Conservation (phyloP, 1,284 basidiomycete genomes). For the Ganoderma lingzhi region DNA sequence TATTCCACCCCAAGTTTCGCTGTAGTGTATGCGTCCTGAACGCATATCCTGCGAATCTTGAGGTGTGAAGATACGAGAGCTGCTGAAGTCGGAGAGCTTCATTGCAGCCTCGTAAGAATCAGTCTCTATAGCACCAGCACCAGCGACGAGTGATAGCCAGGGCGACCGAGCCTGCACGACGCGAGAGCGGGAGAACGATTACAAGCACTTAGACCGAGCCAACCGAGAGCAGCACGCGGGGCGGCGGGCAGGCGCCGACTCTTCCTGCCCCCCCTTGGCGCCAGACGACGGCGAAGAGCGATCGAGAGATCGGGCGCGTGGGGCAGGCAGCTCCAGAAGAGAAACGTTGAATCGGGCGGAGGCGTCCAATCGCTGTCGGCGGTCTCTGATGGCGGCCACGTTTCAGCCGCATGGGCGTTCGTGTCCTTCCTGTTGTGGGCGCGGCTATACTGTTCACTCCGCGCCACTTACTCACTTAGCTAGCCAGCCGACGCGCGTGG, state of each 20-base stretch:
- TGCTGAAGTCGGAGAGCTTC: background rate
- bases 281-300: background rate
- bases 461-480: background rate
- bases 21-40: background rate
- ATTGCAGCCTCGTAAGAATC: background rate
- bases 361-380: conserved; percentile 3
- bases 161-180: background rate
- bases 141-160: background rate
- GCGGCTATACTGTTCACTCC: background rate
- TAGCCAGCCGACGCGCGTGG: background rate
- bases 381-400: background rate
- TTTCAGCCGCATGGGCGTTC: conserved; percentile 1
- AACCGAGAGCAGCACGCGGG: background rate
- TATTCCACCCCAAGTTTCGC: background rate
- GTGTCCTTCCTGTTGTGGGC: background rate
- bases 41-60: background rate
- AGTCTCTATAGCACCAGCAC: background rate
- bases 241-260: background rate
- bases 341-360: background rate
- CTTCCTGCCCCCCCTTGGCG: background rate
- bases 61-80: background rate
- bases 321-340: background rate
- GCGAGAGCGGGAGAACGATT: background rate
- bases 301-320: conserved; percentile 8
- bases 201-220: background rate